Conservation (phyloP, 345 rosid species). For the Adansonia digitata region DNA sequence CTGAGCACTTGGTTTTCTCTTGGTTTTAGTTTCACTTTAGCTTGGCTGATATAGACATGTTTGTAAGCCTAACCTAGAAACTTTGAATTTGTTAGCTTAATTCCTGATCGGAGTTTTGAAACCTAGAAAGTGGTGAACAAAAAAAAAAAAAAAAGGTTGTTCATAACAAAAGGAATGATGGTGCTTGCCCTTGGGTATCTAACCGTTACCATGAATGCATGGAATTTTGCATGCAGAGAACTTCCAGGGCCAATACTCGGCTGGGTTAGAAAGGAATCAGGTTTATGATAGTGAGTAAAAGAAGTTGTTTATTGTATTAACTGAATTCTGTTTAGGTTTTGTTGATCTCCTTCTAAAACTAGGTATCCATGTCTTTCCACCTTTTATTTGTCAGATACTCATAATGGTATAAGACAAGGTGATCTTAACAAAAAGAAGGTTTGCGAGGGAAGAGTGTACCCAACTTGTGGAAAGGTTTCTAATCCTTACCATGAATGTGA, state of each 20-base stretch:
- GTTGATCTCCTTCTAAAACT: neutral
- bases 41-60: neutral
- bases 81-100: neutral
- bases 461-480: constrained; percentile 38
- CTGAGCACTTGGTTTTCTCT: neutral
- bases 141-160: constrained; percentile 12
- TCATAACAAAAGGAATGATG: constrained; percentile 33
- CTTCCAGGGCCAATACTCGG: neutral
- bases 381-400: constrained; percentile 27
- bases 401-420: constrained; percentile 27
- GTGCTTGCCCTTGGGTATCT: constrained; percentile 44
- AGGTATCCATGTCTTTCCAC: constrained; percentile 18
- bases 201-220: constrained; percentile 46
- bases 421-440: constrained; percentile 34
- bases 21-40: neutral
- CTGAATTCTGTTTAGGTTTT: neutral
- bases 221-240: constrained; percentile 1
- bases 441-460: constrained; percentile 33
- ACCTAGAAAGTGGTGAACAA: neutral
- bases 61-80: neutral
- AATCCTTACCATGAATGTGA: constrained; percentile 58
- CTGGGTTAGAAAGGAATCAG: constrained; percentile 9
- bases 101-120: neutral
- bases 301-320: neutral
- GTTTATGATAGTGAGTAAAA: neutral